phyloP scores from a whole-genome alignment of 768 basidiomycete genomes.

The Russula emetica region DNA sequence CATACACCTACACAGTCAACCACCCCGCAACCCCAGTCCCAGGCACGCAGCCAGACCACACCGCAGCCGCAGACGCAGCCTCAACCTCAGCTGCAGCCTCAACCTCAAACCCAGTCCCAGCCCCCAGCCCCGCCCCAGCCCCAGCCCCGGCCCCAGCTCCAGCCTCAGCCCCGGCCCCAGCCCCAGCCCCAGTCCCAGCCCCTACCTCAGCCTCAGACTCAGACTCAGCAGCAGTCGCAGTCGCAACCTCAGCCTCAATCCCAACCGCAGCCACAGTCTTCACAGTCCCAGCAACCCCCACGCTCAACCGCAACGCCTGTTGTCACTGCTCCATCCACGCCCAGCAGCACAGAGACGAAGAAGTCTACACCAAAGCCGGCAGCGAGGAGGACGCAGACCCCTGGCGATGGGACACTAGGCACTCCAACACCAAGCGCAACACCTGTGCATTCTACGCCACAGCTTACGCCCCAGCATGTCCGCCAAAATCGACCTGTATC shows the following conservation, averaged over 20 bases:
- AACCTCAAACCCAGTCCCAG: neutral
- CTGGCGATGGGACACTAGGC: conserved; percentile 20
- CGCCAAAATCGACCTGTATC: conserved; percentile 35
- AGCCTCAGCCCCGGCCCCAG: conserved; percentile 13
- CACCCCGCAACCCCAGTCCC: conserved; percentile 13
- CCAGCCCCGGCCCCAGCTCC: neutral
- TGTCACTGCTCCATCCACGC: conserved; percentile 15
- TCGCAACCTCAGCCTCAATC: conserved; percentile 15
- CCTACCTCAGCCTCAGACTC: conserved; percentile 1
- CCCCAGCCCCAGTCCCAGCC: conserved; percentile 9
- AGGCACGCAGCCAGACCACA: conserved; percentile 4
- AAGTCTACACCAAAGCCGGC: conserved; percentile 23
- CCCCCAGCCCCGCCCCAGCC: conserved; percentile 3
- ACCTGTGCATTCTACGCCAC: conserved; percentile 30
- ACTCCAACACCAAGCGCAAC: conserved; percentile 31
- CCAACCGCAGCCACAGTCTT: conserved; percentile 11
- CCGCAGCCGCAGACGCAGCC: conserved; percentile 17
- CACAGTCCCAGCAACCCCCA: conserved; percentile 18
- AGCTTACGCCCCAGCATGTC: conserved; percentile 28
- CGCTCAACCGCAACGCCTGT: conserved; percentile 23
- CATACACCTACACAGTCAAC: conserved; percentile 1
- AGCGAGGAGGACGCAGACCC: conserved; percentile 21
- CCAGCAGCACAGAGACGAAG: conserved; percentile 22
- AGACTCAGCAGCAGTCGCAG: conserved; percentile 4
- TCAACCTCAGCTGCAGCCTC: conserved; percentile 20